These are phyloP conservation scores for Aspergillus oerlinghausenensis DNA, from an alignment of 2,329 filamentous ascomycete species.

Conservation along the genomic window DNA sequence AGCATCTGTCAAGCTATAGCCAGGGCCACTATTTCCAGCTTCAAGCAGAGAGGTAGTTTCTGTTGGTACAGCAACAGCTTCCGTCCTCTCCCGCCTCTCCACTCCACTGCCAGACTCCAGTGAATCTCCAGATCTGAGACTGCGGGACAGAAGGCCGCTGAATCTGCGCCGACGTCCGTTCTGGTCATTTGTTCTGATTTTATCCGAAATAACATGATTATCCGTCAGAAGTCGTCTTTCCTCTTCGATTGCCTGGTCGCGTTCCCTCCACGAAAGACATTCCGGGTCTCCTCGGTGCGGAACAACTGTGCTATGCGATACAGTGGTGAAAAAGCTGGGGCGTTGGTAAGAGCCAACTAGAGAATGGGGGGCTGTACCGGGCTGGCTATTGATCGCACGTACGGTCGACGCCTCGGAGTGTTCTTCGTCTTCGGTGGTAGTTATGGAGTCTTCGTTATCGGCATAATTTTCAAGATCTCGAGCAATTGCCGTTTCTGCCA, in stretches of 20 bases:
- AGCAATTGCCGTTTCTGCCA: constrained; percentile 62
- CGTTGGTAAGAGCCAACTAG: constrained; percentile 67
- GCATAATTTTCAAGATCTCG: constrained; percentile 63
- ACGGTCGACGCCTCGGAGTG: constrained; percentile 36
- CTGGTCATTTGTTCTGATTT: constrained; percentile 32
- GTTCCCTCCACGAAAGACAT: constrained; percentile 49
- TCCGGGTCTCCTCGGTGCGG: constrained; percentile 44
- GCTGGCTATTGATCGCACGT: constrained; percentile 36
- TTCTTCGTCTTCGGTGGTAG: constrained; percentile 35
- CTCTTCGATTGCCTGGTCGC: constrained; percentile 51
- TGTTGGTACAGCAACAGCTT: constrained; percentile 15
- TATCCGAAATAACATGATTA: constrained; percentile 55
- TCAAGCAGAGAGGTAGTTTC: constrained; percentile 50
- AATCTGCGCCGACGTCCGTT: constrained; percentile 20
- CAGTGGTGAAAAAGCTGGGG: constrained; percentile 70
- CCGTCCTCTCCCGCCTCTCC: constrained; percentile 8
- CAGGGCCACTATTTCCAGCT: constrained; percentile 38
- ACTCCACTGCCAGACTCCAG: constrained; percentile 1
- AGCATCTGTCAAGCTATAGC: constrained; percentile 46
- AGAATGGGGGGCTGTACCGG: constrained; percentile 40
- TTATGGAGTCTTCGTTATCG: constrained; percentile 47
- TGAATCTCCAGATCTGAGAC: constrained; percentile 1
- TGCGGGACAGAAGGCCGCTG: constrained; percentile 17
- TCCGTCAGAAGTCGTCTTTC: constrained; percentile 57
- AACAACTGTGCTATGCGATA: constrained; percentile 65